phyloP scores from a whole-genome alignment of 371 early-diverging fungal species.

The Syncephalis plumigaleata region DNA sequence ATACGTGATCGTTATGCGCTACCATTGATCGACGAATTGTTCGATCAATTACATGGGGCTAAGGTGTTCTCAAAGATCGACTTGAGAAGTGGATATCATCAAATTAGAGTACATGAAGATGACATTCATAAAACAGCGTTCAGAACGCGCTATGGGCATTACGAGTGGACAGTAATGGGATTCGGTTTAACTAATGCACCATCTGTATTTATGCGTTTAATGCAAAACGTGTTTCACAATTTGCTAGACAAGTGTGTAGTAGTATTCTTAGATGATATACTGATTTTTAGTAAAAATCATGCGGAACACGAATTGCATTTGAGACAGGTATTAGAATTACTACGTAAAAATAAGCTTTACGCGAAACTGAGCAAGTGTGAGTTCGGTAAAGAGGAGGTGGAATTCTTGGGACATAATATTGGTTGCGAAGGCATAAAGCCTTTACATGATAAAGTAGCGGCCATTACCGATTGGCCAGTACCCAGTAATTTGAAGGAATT shows the following conservation, averaged over 20 bases:
- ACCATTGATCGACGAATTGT: constrained; percentile 15
- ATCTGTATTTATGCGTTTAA: constrained; percentile 19
- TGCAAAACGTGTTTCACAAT: constrained; percentile 15
- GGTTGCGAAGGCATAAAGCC: constrained; percentile 8
- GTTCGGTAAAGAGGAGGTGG: constrained; percentile 12
- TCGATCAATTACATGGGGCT: constrained; percentile 11
- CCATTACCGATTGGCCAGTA: constrained; percentile 17
- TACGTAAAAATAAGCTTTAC: constrained; percentile 15
- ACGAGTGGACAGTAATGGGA: constrained; percentile 21
- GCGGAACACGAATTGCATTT: constrained; percentile 24
- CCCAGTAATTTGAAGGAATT: constrained; percentile 17
- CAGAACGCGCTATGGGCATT: constrained; percentile 17
- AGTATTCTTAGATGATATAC: constrained; percentile 34
- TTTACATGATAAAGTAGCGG: constrained; percentile 15
- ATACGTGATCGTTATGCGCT: constrained; percentile 13
- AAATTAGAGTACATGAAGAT: constrained; percentile 6
- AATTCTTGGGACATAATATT: constrained; percentile 24
- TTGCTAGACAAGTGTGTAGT: constrained; percentile 18
- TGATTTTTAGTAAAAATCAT: constrained; percentile 24
- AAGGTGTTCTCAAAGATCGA: constrained; percentile 17
- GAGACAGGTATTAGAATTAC: constrained; percentile 11
- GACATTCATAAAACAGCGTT: constrained; percentile 17
- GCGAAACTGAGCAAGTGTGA: constrained; percentile 29
- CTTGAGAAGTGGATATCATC: constrained; percentile 12
- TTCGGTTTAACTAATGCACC: constrained; percentile 29